Conservation (phyloP, 441 rosid genomes). For the Hypseocharis bilobata region DNA sequence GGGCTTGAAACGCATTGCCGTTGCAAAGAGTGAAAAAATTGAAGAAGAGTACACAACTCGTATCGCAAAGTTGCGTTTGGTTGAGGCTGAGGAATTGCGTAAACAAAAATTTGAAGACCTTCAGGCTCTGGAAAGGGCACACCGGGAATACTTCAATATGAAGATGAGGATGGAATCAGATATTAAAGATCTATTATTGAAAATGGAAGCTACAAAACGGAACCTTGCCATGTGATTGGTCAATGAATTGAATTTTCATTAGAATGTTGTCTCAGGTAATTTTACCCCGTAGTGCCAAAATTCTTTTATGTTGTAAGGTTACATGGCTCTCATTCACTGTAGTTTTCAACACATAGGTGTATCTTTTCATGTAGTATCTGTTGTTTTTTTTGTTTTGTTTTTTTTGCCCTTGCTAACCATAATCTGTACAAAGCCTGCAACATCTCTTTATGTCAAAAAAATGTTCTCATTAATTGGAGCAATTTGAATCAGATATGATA, state of each 20-base stretch:
- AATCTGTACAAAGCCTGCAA: constrained; percentile 33
- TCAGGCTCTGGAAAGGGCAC: constrained; percentile 52
- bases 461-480: constrained; percentile 14
- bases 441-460: constrained; percentile 19
- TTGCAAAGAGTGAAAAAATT: constrained; percentile 62
- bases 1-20: constrained; percentile 66
- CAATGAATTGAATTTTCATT: background rate
- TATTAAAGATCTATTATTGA: constrained; percentile 63
- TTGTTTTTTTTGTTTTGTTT: no score
- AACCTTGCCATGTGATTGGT: constrained; percentile 46
- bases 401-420: constrained; percentile 24
- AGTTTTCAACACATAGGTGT: constrained; percentile 18
- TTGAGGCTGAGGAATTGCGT: constrained; percentile 53
- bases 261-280: constrained; percentile 14
- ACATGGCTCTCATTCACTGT: no score
- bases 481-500: no score
- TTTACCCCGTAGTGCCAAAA: no score
- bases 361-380: constrained; percentile 12
- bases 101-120: constrained; percentile 60
- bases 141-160: constrained; percentile 48
- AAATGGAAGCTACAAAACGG: constrained; percentile 75
- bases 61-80: constrained; percentile 49
- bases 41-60: constrained; percentile 63
- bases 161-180: constrained; percentile 78
- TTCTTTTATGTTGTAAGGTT: no score